Conservation (phyloP, 495 filamentous ascomycete species). For the Neurospora tetraspora region DNA sequence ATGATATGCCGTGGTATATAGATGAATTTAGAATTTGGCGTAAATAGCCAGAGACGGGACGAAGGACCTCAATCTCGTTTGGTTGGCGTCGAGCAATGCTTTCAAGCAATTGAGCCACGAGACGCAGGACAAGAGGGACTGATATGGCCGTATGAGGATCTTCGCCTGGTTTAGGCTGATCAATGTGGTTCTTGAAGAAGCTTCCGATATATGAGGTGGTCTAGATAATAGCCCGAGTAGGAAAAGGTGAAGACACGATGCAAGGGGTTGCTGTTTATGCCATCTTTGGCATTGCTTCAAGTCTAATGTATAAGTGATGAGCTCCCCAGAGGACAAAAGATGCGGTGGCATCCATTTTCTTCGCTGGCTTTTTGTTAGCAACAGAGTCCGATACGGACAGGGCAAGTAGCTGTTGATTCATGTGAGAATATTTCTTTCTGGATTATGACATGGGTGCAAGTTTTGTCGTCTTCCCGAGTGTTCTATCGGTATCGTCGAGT, state of each 20-base stretch:
- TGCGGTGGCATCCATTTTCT: background rate
- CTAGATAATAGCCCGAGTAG: background rate
- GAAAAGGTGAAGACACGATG: background rate
- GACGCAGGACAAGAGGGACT: background rate
- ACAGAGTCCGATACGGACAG: background rate
- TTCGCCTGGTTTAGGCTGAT: background rate
- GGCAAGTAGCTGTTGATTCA: background rate
- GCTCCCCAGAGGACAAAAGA: background rate
- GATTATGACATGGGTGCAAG: background rate
- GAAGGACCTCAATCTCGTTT: background rate
- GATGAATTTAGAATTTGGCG: background rate
- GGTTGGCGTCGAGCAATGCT: background rate
- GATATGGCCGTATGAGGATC: background rate
- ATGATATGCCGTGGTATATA: background rate
- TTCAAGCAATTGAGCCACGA: background rate
- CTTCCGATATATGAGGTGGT: background rate
- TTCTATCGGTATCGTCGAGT: background rate
- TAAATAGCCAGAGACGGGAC: background rate
- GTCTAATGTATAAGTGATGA: background rate
- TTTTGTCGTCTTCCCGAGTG: background rate
- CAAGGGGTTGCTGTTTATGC: background rate
- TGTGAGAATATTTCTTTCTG: background rate
- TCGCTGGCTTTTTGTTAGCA: background rate
- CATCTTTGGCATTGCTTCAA: background rate
- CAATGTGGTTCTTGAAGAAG: background rate